phyloP scores from a whole-genome alignment of 495 filamentous ascomycete genomes.

The Aspergillus carlsbadensis region DNA sequence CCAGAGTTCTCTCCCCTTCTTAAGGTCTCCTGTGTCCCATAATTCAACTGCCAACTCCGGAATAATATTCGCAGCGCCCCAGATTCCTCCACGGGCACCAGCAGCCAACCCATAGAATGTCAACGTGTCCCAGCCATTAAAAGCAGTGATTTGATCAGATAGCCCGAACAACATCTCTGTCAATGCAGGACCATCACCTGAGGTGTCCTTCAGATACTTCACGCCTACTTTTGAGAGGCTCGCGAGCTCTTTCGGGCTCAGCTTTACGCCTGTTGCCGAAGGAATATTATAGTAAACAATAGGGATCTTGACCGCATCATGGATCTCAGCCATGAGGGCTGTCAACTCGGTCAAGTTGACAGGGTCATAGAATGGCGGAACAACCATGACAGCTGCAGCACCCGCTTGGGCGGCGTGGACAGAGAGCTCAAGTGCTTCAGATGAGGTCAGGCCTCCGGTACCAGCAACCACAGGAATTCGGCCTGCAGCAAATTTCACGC shows the following conservation, averaged over 20 bases:
- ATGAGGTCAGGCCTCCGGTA: slow-evolving; percentile 27
- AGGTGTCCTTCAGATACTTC: slow-evolving; percentile 39
- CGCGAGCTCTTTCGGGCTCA: slow-evolving; percentile 28
- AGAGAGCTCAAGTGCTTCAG: slow-evolving; percentile 34
- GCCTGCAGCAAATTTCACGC: slow-evolving; percentile 33
- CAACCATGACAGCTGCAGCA: slow-evolving; percentile 37
- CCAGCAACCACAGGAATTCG: slow-evolving; percentile 37
- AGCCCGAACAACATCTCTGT: slow-evolving; percentile 34
- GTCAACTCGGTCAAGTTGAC: slow-evolving; percentile 29
- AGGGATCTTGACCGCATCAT: slow-evolving; percentile 22
- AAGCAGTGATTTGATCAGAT: slow-evolving; percentile 30
- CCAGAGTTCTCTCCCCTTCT: slow-evolving; percentile 33
- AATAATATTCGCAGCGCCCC: slow-evolving; percentile 40
- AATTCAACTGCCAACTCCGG: slow-evolving; percentile 36
- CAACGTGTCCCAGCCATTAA: slow-evolving; percentile 40
- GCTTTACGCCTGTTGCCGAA: slow-evolving; percentile 24
- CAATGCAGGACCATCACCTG: slow-evolving; percentile 35
- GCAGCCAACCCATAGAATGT: slow-evolving; percentile 40
- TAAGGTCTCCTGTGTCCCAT: slow-evolving; percentile 32
- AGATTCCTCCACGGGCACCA: slow-evolving; percentile 28
- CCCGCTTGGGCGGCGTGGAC: slow-evolving; percentile 32
- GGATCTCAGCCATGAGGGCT: slow-evolving; percentile 31
- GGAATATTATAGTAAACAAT: slow-evolving; percentile 42
- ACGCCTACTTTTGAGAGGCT: slow-evolving; percentile 30
- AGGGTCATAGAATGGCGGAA: slow-evolving; percentile 41